These are phyloP conservation scores for Mycena indigotica DNA, from an alignment of 768 basidiomycete species.

Conservation along the genomic window DNA sequence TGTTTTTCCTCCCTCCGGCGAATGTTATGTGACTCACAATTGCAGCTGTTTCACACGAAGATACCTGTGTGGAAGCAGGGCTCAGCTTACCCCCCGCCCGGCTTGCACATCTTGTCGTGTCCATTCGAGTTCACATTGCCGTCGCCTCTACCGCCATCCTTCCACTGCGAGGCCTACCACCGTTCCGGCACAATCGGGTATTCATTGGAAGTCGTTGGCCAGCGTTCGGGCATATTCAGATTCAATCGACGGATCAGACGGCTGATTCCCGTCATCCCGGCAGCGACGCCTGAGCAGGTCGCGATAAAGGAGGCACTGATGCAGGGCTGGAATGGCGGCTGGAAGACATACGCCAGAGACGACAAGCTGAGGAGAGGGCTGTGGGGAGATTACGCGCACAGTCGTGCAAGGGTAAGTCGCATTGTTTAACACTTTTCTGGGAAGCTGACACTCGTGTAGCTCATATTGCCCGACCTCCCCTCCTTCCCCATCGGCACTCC, in stretches of 20 bases:
- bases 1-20: not conserved
- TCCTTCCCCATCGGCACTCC: slow-evolving; percentile 12
- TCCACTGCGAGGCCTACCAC: not conserved
- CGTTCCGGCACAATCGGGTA: not conserved
- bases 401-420: not conserved
- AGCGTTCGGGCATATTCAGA: not conserved
- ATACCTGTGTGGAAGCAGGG: slow-evolving; percentile 1
- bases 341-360: not conserved
- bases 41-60: not conserved
- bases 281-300: not conserved
- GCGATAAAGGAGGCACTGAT: not conserved
- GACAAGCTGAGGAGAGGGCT: slow-evolving; percentile 1
- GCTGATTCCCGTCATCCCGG: not conserved
- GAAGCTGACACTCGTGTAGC: not conserved
- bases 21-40: no score
- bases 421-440: not conserved
- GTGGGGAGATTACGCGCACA: slow-evolving; percentile 7
- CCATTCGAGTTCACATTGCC: slow-evolving; percentile 6
- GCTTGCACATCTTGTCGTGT: slow-evolving; percentile 3
- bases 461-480: slow-evolving; percentile 3
- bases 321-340: slow-evolving; percentile 1
- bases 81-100: not conserved
- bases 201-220: slow-evolving; percentile 7
- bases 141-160: not conserved
- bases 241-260: not conserved